These are phyloP conservation scores for Psilocybe subaeruginosa DNA, from an alignment of 768 basidiomycete species.

Conservation along the genomic window DNA sequence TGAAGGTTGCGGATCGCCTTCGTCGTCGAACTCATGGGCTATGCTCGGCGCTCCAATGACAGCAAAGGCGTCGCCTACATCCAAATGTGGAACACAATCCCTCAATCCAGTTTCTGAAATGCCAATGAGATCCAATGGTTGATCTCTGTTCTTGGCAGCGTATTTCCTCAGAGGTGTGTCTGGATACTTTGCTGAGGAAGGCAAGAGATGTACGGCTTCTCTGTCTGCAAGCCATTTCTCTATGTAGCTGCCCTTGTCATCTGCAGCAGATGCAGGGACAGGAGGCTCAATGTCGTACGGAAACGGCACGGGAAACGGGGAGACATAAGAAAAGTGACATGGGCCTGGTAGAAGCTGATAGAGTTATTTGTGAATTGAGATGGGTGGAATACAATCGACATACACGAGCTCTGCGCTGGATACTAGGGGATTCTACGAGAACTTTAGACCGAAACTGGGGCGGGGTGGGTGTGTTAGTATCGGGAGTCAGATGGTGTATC, in stretches of 20 bases:
- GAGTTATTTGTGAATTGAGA: not conserved
- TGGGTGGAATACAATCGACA: conserved; percentile 5
- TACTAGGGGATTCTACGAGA: conserved; percentile 56
- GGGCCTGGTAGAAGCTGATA: conserved; percentile 47
- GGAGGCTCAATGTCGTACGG: conserved; percentile 75
- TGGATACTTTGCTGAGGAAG: conserved; percentile 21
- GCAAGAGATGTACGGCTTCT: conserved; percentile 53
- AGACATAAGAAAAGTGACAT: conserved; percentile 79
- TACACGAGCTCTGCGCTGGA: conserved; percentile 69
- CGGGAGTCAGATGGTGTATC: conserved; percentile 57
- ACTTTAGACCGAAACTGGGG: conserved; percentile 53
- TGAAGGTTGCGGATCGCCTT: conserved; percentile 34
- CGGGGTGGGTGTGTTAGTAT: conserved; percentile 55
- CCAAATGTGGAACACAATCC: conserved; percentile 83
- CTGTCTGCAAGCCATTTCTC: conserved; percentile 76
- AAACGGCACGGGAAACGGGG: conserved; percentile 82
- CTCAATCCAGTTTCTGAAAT: conserved; percentile 67
- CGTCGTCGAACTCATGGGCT: conserved; percentile 37
- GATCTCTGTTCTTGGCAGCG: conserved; percentile 50
- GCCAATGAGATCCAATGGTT: conserved; percentile 65
- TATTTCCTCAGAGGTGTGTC: conserved; percentile 49
- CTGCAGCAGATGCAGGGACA: conserved; percentile 32
- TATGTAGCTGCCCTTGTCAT: conserved; percentile 65
- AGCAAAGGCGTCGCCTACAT: conserved; percentile 83
- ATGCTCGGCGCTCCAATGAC: conserved; percentile 66